phyloP scores from a whole-genome alignment of 2,329 filamentous ascomycete species.

The Nigrospora sphaerica region DNA sequence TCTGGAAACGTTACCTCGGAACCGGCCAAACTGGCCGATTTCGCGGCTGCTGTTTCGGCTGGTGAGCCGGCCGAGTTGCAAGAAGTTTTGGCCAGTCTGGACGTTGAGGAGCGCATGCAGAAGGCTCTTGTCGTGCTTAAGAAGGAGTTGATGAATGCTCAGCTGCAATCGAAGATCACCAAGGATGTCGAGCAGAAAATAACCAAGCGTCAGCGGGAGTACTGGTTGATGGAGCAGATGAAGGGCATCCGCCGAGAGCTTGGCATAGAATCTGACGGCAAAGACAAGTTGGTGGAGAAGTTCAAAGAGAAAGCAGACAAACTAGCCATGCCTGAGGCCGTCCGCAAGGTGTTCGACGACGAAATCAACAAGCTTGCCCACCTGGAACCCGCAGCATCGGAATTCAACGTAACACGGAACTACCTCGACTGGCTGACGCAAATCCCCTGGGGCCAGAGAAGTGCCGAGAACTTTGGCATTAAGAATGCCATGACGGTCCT shows the following conservation, averaged over 20 bases:
- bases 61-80: constrained; percentile 90
- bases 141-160: constrained; percentile 97
- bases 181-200: constrained; percentile 98
- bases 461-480: constrained; percentile 94
- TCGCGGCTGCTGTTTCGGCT: constrained; percentile 92
- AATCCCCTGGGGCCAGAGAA: constrained; percentile 93
- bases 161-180: constrained; percentile 92
- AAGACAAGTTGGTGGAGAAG: constrained; percentile 94
- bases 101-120: constrained; percentile 86
- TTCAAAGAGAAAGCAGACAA: constrained; percentile 94
- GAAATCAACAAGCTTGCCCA: constrained; percentile 96
- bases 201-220: constrained; percentile 92
- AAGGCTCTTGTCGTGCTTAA: constrained; percentile 91
- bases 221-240: constrained; percentile 99
- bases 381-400: constrained; percentile 88
- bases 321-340: constrained; percentile 91
- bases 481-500: constrained; percentile 83
- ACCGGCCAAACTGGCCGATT: constrained; percentile 90
- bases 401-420: constrained; percentile 97
- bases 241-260: constrained; percentile 95
- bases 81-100: constrained; percentile 79
- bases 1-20: constrained; percentile 93
- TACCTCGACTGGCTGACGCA: constrained; percentile 98
- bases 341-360: constrained; percentile 96
- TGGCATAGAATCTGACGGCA: constrained; percentile 94